Percentiles rank a stretch among this genome's conserved stretches.
Evolutionary conservation across 1,284 basidiomycete genomes (phyloP).

Genomic region (Heimioporus retisporus): DNA sequence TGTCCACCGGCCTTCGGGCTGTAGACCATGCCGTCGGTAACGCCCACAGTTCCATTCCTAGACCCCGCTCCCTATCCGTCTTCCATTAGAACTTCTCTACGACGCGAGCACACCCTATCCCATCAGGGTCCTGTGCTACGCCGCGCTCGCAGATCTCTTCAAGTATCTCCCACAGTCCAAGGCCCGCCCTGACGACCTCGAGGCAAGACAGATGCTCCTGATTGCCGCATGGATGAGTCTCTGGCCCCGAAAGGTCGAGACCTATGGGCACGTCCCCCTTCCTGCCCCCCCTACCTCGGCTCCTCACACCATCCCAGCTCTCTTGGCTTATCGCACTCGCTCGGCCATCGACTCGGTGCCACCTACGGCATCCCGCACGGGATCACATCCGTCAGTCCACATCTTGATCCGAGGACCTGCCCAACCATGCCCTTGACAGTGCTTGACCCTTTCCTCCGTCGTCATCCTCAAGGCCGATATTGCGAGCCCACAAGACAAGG

Average conservation of each 20-base stretch:
- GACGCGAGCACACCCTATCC: conserved; percentile 67
- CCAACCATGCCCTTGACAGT: conserved; percentile 52
- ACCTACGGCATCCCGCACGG: conserved; percentile 84
- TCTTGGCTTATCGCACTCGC: conserved; percentile 78
- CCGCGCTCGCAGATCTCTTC: conserved; percentile 80
- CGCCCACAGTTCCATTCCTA: conserved; percentile 30
- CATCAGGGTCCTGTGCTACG: conserved; percentile 70
- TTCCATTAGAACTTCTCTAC: conserved; percentile 71
- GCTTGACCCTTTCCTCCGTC: conserved; percentile 78
- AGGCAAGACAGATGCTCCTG: conserved; percentile 74
- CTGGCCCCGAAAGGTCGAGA: conserved; percentile 72
- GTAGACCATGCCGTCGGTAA: conserved; percentile 84
- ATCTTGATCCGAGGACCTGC: conserved; percentile 22
- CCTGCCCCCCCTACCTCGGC: neutral
- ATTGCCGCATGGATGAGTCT: conserved; percentile 85
- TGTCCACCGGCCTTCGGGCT: conserved; percentile 82
- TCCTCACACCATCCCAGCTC: conserved; percentile 51
- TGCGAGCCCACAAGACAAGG: conserved; percentile 67
- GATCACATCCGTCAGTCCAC: conserved; percentile 73
- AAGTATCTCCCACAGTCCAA: conserved; percentile 76
- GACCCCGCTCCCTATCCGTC: conserved; percentile 8
- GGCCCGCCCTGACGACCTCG: conserved; percentile 65
- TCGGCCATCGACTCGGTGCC: conserved; percentile 83
- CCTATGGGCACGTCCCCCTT: conserved; percentile 54
- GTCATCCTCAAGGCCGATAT: conserved; percentile 67